These are phyloP conservation scores for Serendipita vermifera DNA, from an alignment of 768 basidiomycete species.

Conservation along the genomic window DNA sequence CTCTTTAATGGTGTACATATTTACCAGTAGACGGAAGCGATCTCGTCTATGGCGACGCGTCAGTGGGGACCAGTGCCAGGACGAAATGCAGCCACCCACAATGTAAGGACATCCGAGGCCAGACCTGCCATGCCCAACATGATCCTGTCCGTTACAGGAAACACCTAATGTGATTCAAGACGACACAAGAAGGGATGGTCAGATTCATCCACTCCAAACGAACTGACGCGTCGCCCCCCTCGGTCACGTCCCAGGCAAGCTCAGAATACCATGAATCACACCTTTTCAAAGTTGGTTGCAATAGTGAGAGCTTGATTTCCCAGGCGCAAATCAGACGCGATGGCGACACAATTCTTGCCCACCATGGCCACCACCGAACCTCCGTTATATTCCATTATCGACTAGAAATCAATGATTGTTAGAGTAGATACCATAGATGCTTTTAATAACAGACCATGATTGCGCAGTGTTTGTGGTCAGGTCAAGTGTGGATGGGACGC, in stretches of 20 bases:
- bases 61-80: background rate
- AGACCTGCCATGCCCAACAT: conserved; percentile 87
- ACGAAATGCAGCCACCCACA: conserved; percentile 35
- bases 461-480: no score
- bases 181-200: conserved; percentile 14
- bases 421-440: no score
- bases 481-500: no score
- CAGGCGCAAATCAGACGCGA: conserved; percentile 86
- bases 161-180: conserved; percentile 46
- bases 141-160: conserved; percentile 84
- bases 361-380: conserved; percentile 99
- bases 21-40: conserved; percentile 82
- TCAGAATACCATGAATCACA: conserved; percentile 27
- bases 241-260: background rate
- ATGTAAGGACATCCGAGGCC: conserved; percentile 82
- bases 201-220: no score
- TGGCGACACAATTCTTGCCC: conserved; percentile 97
- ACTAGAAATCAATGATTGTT: conserved; percentile 45
- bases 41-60: conserved; percentile 47
- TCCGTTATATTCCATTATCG: conserved; percentile 87
- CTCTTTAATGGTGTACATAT: conserved; percentile 99
- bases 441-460: no score
- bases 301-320: conserved; percentile 80
- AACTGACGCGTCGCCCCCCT: conserved; percentile 20
- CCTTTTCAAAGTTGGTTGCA: conserved; percentile 91